A percentile compares a stretch with the other conserved stretches of the same genome.
These are phyloP conservation scores for Pueraria montana DNA, from an alignment of 306 rosid species.

Conservation along the genomic window DNA sequence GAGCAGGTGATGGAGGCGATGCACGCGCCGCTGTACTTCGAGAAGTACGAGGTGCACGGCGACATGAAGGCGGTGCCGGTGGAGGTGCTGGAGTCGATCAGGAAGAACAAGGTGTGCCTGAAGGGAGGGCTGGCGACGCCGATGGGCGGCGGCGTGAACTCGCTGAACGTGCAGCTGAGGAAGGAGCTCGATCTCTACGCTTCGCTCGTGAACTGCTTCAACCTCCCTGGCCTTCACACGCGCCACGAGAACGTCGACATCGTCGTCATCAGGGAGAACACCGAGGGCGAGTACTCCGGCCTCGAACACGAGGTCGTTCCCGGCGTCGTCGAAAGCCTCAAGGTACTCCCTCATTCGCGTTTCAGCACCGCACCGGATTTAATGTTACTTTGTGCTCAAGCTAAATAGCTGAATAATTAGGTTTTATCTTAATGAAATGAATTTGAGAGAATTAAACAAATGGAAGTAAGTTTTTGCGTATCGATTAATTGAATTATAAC, in stretches of 20 bases:
- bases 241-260: slow-evolving; percentile 84
- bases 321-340: slow-evolving; percentile 93
- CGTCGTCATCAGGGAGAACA: slow-evolving; percentile 87
- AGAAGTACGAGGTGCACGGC: slow-evolving; percentile 73
- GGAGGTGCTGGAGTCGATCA: slow-evolving; percentile 80
- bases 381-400: background rate
- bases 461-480: background rate
- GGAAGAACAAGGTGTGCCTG: slow-evolving; percentile 86
- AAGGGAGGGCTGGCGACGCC: slow-evolving; percentile 88
- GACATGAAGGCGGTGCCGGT: slow-evolving; percentile 72
- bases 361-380: background rate
- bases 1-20: slow-evolving; percentile 91
- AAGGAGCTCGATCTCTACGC: slow-evolving; percentile 92
- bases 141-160: slow-evolving; percentile 88
- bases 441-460: background rate
- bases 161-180: slow-evolving; percentile 81
- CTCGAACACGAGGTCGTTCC: slow-evolving; percentile 95
- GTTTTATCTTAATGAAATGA: background rate
- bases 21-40: slow-evolving; percentile 87
- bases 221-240: slow-evolving; percentile 76
- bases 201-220: slow-evolving; percentile 86
- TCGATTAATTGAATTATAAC: background rate
- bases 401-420: background rate
- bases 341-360: slow-evolving; percentile 55
- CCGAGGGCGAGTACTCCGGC: slow-evolving; percentile 91